phyloP scores from a whole-genome alignment of 1,139 yeast species.

The Kurtzmaniella quercitrusa region DNA sequence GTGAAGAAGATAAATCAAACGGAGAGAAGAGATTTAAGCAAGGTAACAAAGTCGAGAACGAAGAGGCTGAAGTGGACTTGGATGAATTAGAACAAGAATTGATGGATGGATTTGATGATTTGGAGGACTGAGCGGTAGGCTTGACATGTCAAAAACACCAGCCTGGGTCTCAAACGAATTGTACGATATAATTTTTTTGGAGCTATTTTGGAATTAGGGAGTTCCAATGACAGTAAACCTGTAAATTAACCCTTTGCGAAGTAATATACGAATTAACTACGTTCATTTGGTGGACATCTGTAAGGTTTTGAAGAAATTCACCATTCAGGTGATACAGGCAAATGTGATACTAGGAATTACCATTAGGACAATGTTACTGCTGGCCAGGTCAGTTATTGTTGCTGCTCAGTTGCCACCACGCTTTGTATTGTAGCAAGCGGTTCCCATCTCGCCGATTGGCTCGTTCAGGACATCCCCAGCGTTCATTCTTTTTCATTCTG shows the following conservation, averaged over 20 bases:
- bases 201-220: neutral
- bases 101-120: conserved; percentile 43
- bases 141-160: neutral
- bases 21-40: conserved; percentile 2
- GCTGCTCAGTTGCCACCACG: too few relatives aligned
- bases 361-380: too few relatives aligned
- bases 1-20: conserved; percentile 2
- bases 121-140: conserved; percentile 20
- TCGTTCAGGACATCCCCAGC: too few relatives aligned
- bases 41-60: conserved; percentile 6
- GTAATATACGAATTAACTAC: neutral
- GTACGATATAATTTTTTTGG: neutral
- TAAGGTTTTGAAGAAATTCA: too few relatives aligned
- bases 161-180: neutral
- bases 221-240: neutral
- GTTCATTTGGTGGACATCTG: too few relatives aligned
- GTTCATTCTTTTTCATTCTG: too few relatives aligned
- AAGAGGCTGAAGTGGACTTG: conserved; percentile 18
- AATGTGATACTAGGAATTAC: too few relatives aligned
- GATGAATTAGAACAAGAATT: conserved; percentile 46
- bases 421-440: too few relatives aligned
- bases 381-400: too few relatives aligned
- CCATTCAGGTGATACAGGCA: too few relatives aligned
- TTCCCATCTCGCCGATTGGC: too few relatives aligned
- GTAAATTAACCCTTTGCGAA: neutral